Conservation (phyloP, 768 basidiomycete species). For the Cantharellus cinnabarinus region DNA sequence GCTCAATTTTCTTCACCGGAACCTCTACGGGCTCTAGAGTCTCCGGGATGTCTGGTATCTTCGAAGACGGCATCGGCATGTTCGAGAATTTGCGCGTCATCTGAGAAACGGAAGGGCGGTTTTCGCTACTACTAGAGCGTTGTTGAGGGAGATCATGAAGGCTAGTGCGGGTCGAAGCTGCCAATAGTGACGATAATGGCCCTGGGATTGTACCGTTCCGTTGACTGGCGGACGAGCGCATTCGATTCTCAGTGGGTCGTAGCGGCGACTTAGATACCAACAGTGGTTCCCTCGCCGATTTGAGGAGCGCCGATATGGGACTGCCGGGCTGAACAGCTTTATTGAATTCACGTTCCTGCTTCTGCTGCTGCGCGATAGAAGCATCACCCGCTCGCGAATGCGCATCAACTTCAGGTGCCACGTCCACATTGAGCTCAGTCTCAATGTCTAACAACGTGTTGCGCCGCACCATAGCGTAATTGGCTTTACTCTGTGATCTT, state of each 20-base stretch:
- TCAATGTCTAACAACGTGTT: conserved; percentile 46
- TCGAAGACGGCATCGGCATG: background rate
- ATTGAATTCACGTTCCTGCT: conserved; percentile 93
- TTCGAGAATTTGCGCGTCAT: background rate
- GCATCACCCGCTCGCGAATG: background rate
- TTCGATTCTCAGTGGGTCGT: conserved; percentile 12
- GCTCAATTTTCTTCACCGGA: background rate
- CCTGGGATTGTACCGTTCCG: background rate
- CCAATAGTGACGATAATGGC: conserved; percentile 20
- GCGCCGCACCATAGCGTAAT: conserved; percentile 48
- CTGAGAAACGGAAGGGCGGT: background rate
- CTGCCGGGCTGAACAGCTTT: conserved; percentile 87
- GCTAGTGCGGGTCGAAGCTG: conserved; percentile 15
- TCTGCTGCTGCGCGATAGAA: conserved; percentile 10
- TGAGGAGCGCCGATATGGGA: conserved; percentile 80
- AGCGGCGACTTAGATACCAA: conserved; percentile 29
- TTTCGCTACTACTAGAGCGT: background rate
- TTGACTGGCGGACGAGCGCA: conserved; percentile 8
- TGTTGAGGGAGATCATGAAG: background rate
- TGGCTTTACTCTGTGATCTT: conserved; percentile 36
- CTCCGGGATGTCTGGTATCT: background rate
- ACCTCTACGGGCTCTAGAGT: background rate
- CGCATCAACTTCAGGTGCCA: background rate
- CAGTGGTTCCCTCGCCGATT: conserved; percentile 70
- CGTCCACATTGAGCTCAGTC: conserved; percentile 7